Conservation (phyloP, 306 rosid species). For the Casuarina equisetifolia region DNA sequence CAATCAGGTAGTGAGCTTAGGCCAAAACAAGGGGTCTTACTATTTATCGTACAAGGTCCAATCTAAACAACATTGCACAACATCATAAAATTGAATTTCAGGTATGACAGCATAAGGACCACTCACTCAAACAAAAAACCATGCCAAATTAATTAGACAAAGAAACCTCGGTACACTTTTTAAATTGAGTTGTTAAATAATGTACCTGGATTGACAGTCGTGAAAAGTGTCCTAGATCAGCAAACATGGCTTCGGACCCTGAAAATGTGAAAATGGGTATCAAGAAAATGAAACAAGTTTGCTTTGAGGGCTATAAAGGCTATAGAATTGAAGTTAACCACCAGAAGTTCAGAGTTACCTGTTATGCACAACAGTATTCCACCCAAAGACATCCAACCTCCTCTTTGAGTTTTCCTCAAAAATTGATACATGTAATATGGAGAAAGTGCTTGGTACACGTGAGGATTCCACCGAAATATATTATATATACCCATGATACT, state of each 20-base stretch:
- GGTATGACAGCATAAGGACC: background rate
- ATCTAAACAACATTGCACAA: conserved; percentile 10
- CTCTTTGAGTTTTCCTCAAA: conserved; percentile 63
- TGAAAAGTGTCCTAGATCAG: conserved; percentile 97
- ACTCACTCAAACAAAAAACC: background rate
- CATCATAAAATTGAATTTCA: background rate
- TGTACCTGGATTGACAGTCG: conserved; percentile 86
- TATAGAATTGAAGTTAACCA: conserved; percentile 24
- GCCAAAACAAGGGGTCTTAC: background rate
- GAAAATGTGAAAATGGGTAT: conserved; percentile 24
- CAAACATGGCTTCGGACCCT: conserved; percentile 99
- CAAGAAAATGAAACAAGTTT: conserved; percentile 18
- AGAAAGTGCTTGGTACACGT: conserved; percentile 72
- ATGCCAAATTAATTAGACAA: background rate
- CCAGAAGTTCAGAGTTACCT: conserved; percentile 44
- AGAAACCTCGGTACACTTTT: background rate
- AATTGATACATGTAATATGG: conserved; percentile 67
- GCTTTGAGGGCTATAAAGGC: background rate
- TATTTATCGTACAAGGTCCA: no score
- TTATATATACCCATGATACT: conserved; percentile 85
- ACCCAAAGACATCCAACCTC: conserved; percentile 92
- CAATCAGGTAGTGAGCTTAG: background rate
- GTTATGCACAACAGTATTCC: conserved; percentile 90
- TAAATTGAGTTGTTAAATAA: conserved; percentile 5
- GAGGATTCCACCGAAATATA: conserved; percentile 70